Conservation (phyloP, 2,329 filamentous ascomycete genomes). For the Emergomyces orientalis region DNA sequence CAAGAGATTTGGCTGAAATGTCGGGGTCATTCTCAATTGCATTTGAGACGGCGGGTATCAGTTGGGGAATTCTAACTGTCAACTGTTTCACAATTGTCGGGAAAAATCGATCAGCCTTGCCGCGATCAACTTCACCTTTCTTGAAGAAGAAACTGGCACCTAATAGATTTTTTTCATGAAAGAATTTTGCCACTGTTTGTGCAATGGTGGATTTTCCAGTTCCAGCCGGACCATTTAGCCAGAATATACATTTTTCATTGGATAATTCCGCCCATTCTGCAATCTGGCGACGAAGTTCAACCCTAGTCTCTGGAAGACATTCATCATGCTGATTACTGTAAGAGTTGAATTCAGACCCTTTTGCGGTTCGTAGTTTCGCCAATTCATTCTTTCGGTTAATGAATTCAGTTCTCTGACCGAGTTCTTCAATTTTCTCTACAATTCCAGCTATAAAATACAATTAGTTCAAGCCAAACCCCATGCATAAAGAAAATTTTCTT, state of each 20-base stretch:
- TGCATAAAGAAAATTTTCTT: no score
- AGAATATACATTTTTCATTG: conserved; percentile 18
- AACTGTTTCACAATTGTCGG: conserved; percentile 1
- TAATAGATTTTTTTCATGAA: conserved; percentile 9
- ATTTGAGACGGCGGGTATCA: conserved; percentile 22
- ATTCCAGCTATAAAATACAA: no score
- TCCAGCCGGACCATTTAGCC: conserved; percentile 24
- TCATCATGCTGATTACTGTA: neutral
- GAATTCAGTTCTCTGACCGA: no score
- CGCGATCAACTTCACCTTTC: conserved; percentile 12
- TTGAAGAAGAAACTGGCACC: conserved; percentile 22
- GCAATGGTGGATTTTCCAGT: conserved; percentile 25
- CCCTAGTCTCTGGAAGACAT: conserved; percentile 17
- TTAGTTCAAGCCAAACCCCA: no score
- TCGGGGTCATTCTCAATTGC: conserved; percentile 20
- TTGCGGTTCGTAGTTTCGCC: no score
- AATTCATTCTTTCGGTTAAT: no score
- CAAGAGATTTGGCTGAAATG: conserved; percentile 19
- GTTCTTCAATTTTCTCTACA: no score
- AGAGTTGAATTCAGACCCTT: neutral
- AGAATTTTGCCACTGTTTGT: conserved; percentile 15
- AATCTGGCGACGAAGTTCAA: conserved; percentile 18
- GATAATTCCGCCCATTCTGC: conserved; percentile 11
- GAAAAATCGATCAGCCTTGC: conserved; percentile 5
- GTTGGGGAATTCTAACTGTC: neutral